Evolutionary conservation across 2,329 filamentous ascomycete genomes (phyloP), one percentile per base, ranked within the genome.

Genomic region (Pochonia chlamydosporia): DNA sequence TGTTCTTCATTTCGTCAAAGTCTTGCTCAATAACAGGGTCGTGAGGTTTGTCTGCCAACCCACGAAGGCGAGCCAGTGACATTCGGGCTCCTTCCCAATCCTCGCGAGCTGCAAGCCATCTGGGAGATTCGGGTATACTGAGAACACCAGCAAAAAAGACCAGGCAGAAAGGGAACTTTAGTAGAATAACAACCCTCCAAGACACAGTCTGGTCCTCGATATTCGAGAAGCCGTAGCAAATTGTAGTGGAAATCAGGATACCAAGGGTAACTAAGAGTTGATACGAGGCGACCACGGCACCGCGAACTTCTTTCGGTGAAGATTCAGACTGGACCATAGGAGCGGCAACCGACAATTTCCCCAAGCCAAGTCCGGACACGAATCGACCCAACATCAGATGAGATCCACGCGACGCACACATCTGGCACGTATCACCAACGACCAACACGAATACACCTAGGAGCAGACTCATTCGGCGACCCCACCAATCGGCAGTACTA

Each of bases 251-350:
- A 18, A 75, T 60, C 45, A 81, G 78, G 52, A 88, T 86, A 28
- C 85, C 85, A 24, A 87, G 69, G 1, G 84, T 88, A 61, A 88
- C 85, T 67, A 87, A 82, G 14, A 88, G 76, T 65, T 88, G 85
- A 64, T 87, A 88, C n/a, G 77, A 81, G 4, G 76, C 73, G n/a
- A 85, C 78, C 37, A 85, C 75, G 28, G 78, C 75, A 54, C 81
- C 82, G 54, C 82, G 78, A 51, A 85, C 82, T 56, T 80, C 73
- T 16, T 74, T 72, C 4, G 82, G 82, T 2, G 78, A 73, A 44
- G 73, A 80, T 59, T 86, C 82, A 35, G 78, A 78, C 63, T 85
- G 81, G 63, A 81, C 85, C 73, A 85, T 81, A 49, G 82, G 82
- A 2, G 85, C 80, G 30, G 79, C 72, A 28, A 85, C 77, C 0